Evolutionary conservation across 2,329 filamentous ascomycete genomes (phyloP).

Genomic region (Phialophora tarda): DNA sequence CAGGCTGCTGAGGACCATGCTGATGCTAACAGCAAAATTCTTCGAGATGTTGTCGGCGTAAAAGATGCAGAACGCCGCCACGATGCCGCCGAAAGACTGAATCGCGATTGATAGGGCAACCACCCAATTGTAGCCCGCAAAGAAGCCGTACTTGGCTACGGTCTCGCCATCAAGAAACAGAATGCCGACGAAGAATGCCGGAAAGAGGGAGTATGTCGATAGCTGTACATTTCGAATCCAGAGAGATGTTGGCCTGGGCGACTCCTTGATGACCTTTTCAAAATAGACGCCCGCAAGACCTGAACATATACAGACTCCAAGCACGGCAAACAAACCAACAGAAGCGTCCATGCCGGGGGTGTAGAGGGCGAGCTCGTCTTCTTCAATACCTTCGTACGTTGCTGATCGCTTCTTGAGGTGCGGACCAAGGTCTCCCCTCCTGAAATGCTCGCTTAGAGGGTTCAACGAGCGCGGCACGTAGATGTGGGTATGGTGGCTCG

Average conservation of each 20-base stretch:
- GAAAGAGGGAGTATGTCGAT: slow-evolving; percentile 91
- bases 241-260: slow-evolving; percentile 73
- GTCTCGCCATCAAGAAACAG: slow-evolving; percentile 84
- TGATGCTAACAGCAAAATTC: slow-evolving; percentile 91
- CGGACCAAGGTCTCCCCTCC: slow-evolving; percentile 48
- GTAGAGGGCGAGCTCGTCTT: slow-evolving; percentile 58
- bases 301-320: slow-evolving; percentile 78
- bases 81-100: slow-evolving; percentile 81
- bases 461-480: slow-evolving; percentile 81
- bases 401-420: slow-evolving; percentile 73
- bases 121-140: slow-evolving; percentile 89
- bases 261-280: slow-evolving; percentile 87
- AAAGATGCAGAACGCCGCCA: slow-evolving; percentile 81
- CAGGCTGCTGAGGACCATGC: slow-evolving; percentile 83
- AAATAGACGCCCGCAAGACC: slow-evolving; percentile 75
- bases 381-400: slow-evolving; percentile 85
- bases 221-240: slow-evolving; percentile 97
- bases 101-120: slow-evolving; percentile 85
- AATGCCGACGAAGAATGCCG: slow-evolving; percentile 83
- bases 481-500: slow-evolving; percentile 60
- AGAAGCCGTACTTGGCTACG: slow-evolving; percentile 85
- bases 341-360: slow-evolving; percentile 73
- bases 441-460: slow-evolving; percentile 70
- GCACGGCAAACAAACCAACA: slow-evolving; percentile 77
- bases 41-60: slow-evolving; percentile 90